These are phyloP conservation scores for Cnidoscolus chayamansa DNA, from an alignment of 441 rosid species.

Conservation along the genomic window DNA sequence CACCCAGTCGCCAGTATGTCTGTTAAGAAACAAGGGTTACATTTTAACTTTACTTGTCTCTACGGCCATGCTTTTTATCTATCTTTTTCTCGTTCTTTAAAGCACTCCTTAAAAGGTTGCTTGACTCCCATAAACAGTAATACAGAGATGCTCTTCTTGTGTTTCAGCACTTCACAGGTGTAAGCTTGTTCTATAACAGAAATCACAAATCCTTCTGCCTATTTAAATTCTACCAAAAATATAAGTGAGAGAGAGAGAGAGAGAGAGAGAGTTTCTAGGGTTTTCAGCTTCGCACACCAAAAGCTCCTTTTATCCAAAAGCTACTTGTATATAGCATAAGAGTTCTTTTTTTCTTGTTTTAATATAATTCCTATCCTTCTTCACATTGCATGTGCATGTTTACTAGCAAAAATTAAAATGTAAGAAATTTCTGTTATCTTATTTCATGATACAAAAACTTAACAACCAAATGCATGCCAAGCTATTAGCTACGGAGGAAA, in stretches of 20 bases:
- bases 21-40: slow-evolving; percentile 2
- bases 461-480: no score
- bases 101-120: slow-evolving; percentile 20
- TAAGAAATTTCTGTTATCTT: no score
- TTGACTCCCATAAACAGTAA: slow-evolving; percentile 34
- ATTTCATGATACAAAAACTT: no score
- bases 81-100: slow-evolving; percentile 26
- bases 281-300: neutral
- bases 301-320: no score
- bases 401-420: no score
- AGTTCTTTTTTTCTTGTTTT: no score
- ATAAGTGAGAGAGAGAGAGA: neutral
- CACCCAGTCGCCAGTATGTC: slow-evolving; percentile 9
- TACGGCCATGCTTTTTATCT: neutral
- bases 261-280: slow-evolving; percentile 25
- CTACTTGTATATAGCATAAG: no score
- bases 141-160: slow-evolving; percentile 27
- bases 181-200: slow-evolving; percentile 19
- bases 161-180: slow-evolving; percentile 26
- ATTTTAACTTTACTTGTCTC: neutral
- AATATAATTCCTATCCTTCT: no score
- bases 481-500: no score
- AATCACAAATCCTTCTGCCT: slow-evolving; percentile 14
- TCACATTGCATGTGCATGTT: no score
- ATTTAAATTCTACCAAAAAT: neutral